Base-by-base conservation (phyloP, 2,329 filamentous ascomycete species). In the Microdochium nivale region DNA sequence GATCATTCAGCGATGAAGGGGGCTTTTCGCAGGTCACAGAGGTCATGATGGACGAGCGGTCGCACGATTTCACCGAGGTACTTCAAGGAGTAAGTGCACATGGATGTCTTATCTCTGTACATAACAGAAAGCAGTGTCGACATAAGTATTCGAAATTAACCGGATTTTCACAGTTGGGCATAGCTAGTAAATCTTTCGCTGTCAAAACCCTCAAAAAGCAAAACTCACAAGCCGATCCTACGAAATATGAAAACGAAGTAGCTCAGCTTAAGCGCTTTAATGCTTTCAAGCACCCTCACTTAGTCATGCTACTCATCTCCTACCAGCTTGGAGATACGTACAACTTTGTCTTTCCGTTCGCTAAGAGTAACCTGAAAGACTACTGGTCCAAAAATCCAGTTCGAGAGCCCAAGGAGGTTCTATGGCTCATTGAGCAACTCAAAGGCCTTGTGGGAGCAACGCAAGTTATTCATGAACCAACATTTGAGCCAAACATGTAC, bases 321-420 rank as follows among this genome's bases (percentile, higher is more conserved):
- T 64, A 55, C 50, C 56, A 50, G 16, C 46, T 56, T 14, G 47
- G 52, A 2, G 40, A 52, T 3, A 24, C 52, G 11, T 59, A 55
- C 25, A 55, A 54, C 50, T 56, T 65, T 47, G 35, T 65, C 3
- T 65, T 65, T 47, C 62, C 61, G 2, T 60, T 55, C 21, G 63
- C 63, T 5, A 52, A 59, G 21, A 56, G 55, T 19, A 56, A 58
- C 23, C 53, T 65, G n/a, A 10, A 49, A 21, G 60, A 60, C 47
- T 62, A 57, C 53, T 30, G 53, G 21, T 13, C 23, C 1, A 21
- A 11, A 3, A 49, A 19, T 3, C 51, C 43, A 11, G 25, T 1
- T 8, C 23, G 14, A 2, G 13, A 24, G 11, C 10, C 44, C 5
- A 11, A 33, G 10, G 51, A 23, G 2, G 44, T 51, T 11, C 50